A percentile compares a stretch with the other conserved stretches of the same genome.
phyloP scores from a whole-genome alignment of 164 flowering plant species.

The Magnolia sinica region DNA sequence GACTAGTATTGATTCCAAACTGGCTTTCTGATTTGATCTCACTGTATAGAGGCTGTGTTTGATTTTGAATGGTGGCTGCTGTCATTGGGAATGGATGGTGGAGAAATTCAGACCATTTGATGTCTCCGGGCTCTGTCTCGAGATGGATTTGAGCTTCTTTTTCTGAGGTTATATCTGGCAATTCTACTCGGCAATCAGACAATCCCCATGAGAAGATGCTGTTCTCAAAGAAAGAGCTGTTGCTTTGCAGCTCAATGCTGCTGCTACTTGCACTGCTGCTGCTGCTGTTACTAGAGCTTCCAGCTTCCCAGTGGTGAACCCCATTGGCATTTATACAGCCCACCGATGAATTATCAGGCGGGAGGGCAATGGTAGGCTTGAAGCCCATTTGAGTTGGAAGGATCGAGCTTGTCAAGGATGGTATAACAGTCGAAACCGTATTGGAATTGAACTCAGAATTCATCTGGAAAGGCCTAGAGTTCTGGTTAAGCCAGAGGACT shows the following conservation, averaged over 20 bases:
- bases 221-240: slow-evolving; percentile 30
- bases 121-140: slow-evolving; percentile 43
- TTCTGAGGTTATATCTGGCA: slow-evolving; percentile 17
- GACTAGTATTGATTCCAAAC: slow-evolving; percentile 22
- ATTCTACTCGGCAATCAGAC: slow-evolving; percentile 21
- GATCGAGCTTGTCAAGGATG: slow-evolving; percentile 27
- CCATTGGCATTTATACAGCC: slow-evolving; percentile 21
- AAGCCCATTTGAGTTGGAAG: slow-evolving; percentile 23
- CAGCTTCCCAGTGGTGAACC: slow-evolving; percentile 22
- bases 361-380: slow-evolving; percentile 33
- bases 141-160: slow-evolving; percentile 23
- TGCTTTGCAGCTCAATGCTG: slow-evolving; percentile 36
- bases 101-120: slow-evolving; percentile 70
- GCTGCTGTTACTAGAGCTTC: slow-evolving; percentile 26
- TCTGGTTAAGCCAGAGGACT: slow-evolving; percentile 33
- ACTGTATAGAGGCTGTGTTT: slow-evolving; percentile 24
- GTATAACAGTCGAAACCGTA: slow-evolving; percentile 18
- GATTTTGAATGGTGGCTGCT: slow-evolving; percentile 24
- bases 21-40: slow-evolving; percentile 47
- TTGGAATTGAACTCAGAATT: slow-evolving; percentile 34
- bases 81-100: slow-evolving; percentile 40
- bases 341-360: slow-evolving; percentile 24
- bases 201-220: slow-evolving; percentile 46
- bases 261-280: slow-evolving; percentile 30
- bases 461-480: slow-evolving; percentile 6